Base-by-base conservation (phyloP, 306 rosid species). In the Vigna reflexopilosa region DNA sequence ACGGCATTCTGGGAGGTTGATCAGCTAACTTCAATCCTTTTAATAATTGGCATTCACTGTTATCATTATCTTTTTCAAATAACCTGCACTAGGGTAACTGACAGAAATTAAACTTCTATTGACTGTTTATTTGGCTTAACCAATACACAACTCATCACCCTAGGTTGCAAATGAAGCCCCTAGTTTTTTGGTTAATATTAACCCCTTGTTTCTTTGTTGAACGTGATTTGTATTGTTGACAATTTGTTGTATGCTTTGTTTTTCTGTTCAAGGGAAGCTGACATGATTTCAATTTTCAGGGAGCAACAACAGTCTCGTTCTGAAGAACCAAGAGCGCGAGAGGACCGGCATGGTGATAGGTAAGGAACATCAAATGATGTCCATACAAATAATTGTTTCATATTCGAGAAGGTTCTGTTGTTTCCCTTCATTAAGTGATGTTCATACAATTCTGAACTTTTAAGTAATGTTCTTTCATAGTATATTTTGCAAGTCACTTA, bases 251-350 rank as follows among this genome's bases (percentile, higher is more conserved):
- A 32, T 77, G 61, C 45, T 40, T 67, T 32, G 24, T 28, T 30
- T 28, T 62, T 8, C 8, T 7, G 48, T 47, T 73, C 67, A 73
- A 72, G 49, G 63, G 65, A 34, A 24, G 68, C n/a, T 85, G 47
- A 75, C 45, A 12, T 73, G 85, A 47, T 36, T 72, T 66, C 17
- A 76, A 81, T 88, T 88, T 61, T 19, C 88, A 96, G 99, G 91
- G 99, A 96, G 72, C 98, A 90, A 91, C 78, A 57, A 42, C 97
- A 92, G 76, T 77, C 97, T 70, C 94, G 72, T 70, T 96, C 99
- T 36, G 99, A 93, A 86, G 99, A 96, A 88, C 98, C 99, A 4
- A 88, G 96, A 87, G 90, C 22, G 19, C 91, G 96, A 19, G 99
- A 95, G 62, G 99, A 93, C 65, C 91, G 96, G 1, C 92, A 72